phyloP scores from a whole-genome alignment of 805 yeast genomes.

The Candida odintsovae region DNA sequence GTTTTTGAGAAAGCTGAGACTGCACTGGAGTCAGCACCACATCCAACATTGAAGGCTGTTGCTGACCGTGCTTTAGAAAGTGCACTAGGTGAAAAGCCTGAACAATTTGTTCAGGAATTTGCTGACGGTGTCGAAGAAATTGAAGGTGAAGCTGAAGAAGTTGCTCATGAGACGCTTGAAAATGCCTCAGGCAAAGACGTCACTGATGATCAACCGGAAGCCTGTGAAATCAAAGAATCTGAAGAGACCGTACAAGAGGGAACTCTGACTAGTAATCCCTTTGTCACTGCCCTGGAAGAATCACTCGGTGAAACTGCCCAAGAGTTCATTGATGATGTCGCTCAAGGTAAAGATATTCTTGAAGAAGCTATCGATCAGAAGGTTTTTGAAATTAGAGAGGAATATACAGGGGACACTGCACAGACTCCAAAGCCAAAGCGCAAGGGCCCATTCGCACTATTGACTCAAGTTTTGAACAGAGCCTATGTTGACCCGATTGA shows the following conservation, averaged over 20 bases:
- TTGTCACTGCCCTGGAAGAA: conserved; percentile 14
- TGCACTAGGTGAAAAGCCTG: conserved; percentile 3
- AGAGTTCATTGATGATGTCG: conserved; percentile 2
- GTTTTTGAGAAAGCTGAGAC: background rate
- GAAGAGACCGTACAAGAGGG: background rate
- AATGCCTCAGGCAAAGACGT: conserved; percentile 10
- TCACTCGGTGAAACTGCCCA: conserved; percentile 11
- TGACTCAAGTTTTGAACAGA: background rate
- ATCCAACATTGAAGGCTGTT: background rate
- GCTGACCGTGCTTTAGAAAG: background rate
- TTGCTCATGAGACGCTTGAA: conserved; percentile 9
- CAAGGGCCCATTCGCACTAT: background rate
- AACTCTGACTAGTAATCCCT: background rate
- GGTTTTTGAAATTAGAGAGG: background rate
- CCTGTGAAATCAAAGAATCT: background rate
- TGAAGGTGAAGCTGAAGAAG: background rate
- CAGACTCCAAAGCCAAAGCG: background rate
- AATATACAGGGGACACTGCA: background rate
- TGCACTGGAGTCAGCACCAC: background rate
- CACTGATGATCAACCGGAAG: background rate
- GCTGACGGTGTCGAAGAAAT: background rate
- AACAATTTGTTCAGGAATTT: conserved; percentile 1
- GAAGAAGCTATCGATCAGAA: background rate
- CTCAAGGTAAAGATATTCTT: background rate
- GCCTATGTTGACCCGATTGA: background rate